Conservation (phyloP, 306 rosid species). For the Medicago ruthenica region DNA sequence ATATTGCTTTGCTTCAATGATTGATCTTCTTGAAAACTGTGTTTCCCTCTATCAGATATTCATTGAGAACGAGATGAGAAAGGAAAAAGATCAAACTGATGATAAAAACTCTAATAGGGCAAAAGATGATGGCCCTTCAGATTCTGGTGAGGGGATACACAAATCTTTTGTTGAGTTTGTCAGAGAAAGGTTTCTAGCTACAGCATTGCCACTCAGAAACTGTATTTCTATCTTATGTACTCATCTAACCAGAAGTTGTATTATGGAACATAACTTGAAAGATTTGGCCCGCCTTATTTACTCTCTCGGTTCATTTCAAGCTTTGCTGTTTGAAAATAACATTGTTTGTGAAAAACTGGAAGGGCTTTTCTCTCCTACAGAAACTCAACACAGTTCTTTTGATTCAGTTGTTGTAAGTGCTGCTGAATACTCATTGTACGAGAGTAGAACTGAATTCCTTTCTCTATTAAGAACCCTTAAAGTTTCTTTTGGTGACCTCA, state of each 20-base stretch:
- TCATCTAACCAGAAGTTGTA: too few species aligned
- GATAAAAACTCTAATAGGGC: too few species aligned
- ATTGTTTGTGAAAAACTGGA: conserved; percentile 48
- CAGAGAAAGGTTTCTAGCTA: too few species aligned
- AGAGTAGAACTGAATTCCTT: conserved; percentile 52
- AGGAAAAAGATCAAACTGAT: conserved; percentile 31
- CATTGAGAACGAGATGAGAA: conserved; percentile 53
- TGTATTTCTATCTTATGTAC: too few species aligned
- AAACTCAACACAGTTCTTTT: conserved; percentile 21
- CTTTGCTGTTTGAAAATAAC: conserved; percentile 45
- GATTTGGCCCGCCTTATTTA: too few species aligned
- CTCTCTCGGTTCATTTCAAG: conserved; percentile 54
- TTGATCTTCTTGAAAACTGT: conserved; percentile 63
- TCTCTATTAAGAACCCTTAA: conserved; percentile 51
- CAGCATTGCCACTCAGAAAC: too few species aligned
- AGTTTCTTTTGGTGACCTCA: conserved; percentile 52
- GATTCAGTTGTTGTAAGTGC: not conserved
- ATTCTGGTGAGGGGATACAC: too few species aligned
- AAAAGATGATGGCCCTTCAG: too few species aligned
- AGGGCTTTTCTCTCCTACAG: conserved; percentile 47
- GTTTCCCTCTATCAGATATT: conserved; percentile 62
- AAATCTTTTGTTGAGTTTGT: too few species aligned
- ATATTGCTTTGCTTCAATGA: conserved; percentile 61
- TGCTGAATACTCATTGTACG: conserved; percentile 31
- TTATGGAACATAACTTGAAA: too few species aligned